Base-by-base conservation (phyloP, 2,329 filamentous ascomycete species). In the Cephalotrichum gorgonifer region DNA sequence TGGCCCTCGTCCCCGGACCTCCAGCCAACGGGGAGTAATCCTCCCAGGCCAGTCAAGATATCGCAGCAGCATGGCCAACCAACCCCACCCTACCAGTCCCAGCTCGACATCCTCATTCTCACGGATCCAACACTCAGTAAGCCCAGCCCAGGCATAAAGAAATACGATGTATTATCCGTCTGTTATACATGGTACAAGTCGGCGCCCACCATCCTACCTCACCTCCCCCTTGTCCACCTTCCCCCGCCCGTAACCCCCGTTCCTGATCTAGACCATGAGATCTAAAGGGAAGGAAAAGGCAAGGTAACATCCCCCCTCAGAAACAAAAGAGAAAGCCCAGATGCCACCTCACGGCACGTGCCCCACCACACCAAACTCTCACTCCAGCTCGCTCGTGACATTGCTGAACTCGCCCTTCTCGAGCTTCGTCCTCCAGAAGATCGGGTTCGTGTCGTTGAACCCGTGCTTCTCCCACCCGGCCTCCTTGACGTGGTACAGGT, bases 361-460 rank as follows among this genome's bases (percentile, higher is more conserved):
- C 17, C n/a, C 17, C 4, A 3, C 17, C n/a, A n/a, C 33, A 5
- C 35, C 12, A n/a, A 6, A 12, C 17, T 33, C 54, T 51, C 73
- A 80, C n/a, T 78, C 77, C 63, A 94, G 66, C 61, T 83, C 73
- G 60, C 85, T 87, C 51, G 88, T 94, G 48, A 96, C 90, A 66
- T 96, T 96, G 55, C 85, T 91, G 69, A 98, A 98, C 75, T 98
- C 93, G 68, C 90, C 90, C 81, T 95, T 95, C 68, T 95, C 86
- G 62, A 98, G 72, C 82, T 98, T 98, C 45, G 90, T 96, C 77
- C 95, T 86, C 93, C 93, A 98, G 84, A 98, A 98, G 64, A 97
- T 95, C 42, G 91, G 91, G 75, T 97, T 96, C 59, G 91, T 97
- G 69, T 98, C 93, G 63, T 76, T 89, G 78, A 98, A 98, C 54